A percentile compares a stretch with the other conserved stretches of the same genome.
phyloP scores from a whole-genome alignment of 73 alveolate genomes.

The Paramecium primaurelia region DNA sequence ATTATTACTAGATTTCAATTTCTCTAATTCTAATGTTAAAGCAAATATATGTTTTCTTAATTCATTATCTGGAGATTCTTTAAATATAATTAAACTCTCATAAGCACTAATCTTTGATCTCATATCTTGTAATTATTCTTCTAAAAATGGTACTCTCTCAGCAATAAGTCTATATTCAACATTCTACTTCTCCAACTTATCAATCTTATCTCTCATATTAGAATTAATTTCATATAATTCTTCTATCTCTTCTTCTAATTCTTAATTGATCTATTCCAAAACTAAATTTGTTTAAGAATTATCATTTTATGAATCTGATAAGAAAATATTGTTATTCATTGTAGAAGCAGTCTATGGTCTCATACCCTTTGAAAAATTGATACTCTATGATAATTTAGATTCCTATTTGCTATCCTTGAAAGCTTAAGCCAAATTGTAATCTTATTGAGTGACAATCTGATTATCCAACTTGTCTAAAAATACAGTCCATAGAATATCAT shows the following conservation, averaged over 20 bases:
- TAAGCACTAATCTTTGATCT: not conserved
- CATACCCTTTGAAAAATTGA: not conserved
- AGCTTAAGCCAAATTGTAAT: constrained; percentile 12
- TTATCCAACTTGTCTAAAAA: not conserved
- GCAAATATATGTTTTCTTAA: not conserved
- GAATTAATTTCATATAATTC: not conserved
- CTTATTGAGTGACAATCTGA: not conserved
- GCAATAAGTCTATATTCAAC: not conserved
- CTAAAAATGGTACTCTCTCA: constrained; percentile 19
- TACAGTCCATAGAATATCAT: constrained; percentile 15
- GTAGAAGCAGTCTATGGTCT: not conserved
- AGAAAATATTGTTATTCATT: not conserved
- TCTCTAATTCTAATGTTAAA: not conserved
- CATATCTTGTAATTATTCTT: constrained; percentile 1
- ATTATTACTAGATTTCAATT: not conserved
- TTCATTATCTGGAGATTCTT: not conserved
- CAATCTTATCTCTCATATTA: not conserved
- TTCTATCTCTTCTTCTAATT: constrained; percentile 16
- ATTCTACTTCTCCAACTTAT: not conserved
- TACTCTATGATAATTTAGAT: not conserved
- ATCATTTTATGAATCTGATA: not conserved
- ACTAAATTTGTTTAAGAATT: not conserved
- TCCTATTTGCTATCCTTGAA: not conserved
- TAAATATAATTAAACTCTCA: not conserved
- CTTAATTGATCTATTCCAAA: not conserved